Evolutionary conservation across 2,329 filamentous ascomycete species (phyloP).

Genomic region (Cercospora beticola): DNA sequence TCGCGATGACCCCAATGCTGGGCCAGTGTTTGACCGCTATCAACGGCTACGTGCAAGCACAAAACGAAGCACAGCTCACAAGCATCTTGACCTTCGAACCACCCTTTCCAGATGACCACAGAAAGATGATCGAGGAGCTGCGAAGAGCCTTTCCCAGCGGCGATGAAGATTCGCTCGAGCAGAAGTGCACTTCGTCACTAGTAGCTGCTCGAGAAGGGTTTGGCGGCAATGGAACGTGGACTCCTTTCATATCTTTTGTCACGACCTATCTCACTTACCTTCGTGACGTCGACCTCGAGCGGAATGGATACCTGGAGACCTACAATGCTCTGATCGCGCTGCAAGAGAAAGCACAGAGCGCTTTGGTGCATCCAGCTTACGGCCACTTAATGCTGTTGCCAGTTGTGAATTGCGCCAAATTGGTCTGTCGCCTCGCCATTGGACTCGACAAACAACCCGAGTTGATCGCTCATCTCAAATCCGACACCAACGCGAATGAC

Average conservation of each 20-base stretch:
- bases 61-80: slow-evolving; percentile 65
- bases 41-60: slow-evolving; percentile 59
- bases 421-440: slow-evolving; percentile 80
- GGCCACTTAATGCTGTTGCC: slow-evolving; percentile 81
- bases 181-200: slow-evolving; percentile 62
- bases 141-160: slow-evolving; percentile 56
- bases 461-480: slow-evolving; percentile 62
- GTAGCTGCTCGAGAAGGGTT: slow-evolving; percentile 64
- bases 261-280: slow-evolving; percentile 79
- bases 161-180: slow-evolving; percentile 56
- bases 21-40: slow-evolving; percentile 68
- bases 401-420: slow-evolving; percentile 76
- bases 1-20: slow-evolving; percentile 39
- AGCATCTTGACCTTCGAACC: slow-evolving; percentile 75
- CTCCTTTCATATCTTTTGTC: slow-evolving; percentile 74
- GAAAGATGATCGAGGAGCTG: slow-evolving; percentile 66
- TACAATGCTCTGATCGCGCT: slow-evolving; percentile 73
- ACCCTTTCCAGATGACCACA: slow-evolving; percentile 65
- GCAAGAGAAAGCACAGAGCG: slow-evolving; percentile 73
- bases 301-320: slow-evolving; percentile 70
- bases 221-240: slow-evolving; percentile 69
- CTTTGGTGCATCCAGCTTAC: slow-evolving; percentile 74
- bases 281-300: slow-evolving; percentile 76
- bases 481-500: slow-evolving; percentile 39
- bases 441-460: slow-evolving; percentile 78